These are phyloP conservation scores for Paramecium primaurelia DNA, from an alignment of 73 alveolate species.

Conservation along the genomic window DNA sequence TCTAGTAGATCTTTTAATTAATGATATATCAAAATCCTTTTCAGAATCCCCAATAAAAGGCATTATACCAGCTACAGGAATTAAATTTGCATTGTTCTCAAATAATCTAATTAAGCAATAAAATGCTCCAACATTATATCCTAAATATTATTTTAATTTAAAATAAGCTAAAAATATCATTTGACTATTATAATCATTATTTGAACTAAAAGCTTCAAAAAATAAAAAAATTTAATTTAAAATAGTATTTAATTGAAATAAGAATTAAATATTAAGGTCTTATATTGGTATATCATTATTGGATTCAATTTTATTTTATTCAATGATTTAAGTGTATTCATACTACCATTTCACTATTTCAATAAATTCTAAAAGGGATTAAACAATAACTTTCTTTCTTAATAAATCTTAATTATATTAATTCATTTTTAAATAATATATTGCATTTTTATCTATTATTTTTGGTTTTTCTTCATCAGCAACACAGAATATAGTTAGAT, in stretches of 20 bases:
- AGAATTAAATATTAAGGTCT: not conserved
- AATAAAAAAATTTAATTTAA: not conserved
- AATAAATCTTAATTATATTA: not conserved
- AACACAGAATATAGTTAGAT: not conserved
- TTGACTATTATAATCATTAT: not conserved
- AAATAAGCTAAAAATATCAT: not conserved
- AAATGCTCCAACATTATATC: slow-evolving; percentile 16
- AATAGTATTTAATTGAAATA: not conserved
- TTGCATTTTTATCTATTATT: not conserved
- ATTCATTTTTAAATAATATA: not conserved
- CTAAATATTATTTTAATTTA: not conserved
- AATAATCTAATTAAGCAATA: not conserved
- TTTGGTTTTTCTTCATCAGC: not conserved
- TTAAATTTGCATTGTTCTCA: not conserved
- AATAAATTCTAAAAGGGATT: not conserved
- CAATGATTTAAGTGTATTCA: not conserved
- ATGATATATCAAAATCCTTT: not conserved
- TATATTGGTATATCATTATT: not conserved
- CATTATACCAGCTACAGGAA: slow-evolving; percentile 22
- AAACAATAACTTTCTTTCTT: not conserved
- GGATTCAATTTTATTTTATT: not conserved
- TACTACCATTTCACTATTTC: not conserved
- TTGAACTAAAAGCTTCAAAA: not conserved
- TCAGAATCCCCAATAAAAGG: not conserved
- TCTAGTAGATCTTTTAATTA: slow-evolving; percentile 14